Evolutionary conservation across 2,329 filamentous ascomycete species (phyloP).

Genomic region (Cladophialophora exuberans): DNA sequence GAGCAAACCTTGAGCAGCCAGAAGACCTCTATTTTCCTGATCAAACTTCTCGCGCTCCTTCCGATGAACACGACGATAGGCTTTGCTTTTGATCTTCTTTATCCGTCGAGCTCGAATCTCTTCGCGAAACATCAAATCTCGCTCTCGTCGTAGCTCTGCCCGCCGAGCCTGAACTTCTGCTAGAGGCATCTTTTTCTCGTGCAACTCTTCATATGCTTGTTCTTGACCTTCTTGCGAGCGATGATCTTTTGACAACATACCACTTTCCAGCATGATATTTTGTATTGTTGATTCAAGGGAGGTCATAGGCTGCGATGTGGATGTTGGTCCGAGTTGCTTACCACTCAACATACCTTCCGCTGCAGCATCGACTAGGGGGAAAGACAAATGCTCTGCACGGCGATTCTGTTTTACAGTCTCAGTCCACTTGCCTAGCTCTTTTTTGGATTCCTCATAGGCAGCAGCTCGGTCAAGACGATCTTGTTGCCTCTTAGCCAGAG

Average conservation of each 20-base stretch:
- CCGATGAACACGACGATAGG: slow-evolving; percentile 88
- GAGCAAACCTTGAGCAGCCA: slow-evolving; percentile 62
- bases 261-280: slow-evolving; percentile 86
- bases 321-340: slow-evolving; percentile 65
- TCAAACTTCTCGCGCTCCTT: slow-evolving; percentile 49
- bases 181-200: slow-evolving; percentile 72
- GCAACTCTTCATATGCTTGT: slow-evolving; percentile 69
- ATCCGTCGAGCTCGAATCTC: slow-evolving; percentile 87
- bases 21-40: slow-evolving; percentile 35
- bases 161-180: slow-evolving; percentile 73
- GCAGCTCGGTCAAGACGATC: slow-evolving; percentile 78
- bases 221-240: slow-evolving; percentile 67
- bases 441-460: slow-evolving; percentile 88
- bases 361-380: slow-evolving; percentile 77
- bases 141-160: slow-evolving; percentile 74
- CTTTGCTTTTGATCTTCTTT: slow-evolving; percentile 99
- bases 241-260: slow-evolving; percentile 64
- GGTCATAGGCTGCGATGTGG: slow-evolving; percentile 66
- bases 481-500: slow-evolving; percentile 82
- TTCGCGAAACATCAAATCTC: slow-evolving; percentile 86
- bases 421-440: slow-evolving; percentile 87
- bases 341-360: slow-evolving; percentile 63
- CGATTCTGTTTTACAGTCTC: slow-evolving; percentile 95
- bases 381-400: slow-evolving; percentile 84
- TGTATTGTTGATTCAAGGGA: slow-evolving; percentile 86